A percentile compares a stretch with the other conserved stretches of the same genome.
phyloP scores from a whole-genome alignment of 352 stramenopile species.

The Pythium vanterpoolii region DNA sequence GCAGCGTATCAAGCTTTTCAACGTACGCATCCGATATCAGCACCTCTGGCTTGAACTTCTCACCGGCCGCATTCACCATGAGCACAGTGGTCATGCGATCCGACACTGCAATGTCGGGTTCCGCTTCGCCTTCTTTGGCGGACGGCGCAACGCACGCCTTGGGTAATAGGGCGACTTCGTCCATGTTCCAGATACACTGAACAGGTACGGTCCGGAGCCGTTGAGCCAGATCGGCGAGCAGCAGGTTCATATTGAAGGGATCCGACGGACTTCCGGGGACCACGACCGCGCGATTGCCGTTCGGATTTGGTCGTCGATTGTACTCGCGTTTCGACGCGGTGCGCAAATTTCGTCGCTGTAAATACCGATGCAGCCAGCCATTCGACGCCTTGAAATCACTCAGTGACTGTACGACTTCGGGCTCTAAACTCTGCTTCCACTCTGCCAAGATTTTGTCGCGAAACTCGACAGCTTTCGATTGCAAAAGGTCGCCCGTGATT shows the following conservation, averaged over 20 bases:
- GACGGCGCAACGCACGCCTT: background rate
- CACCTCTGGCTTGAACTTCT: conserved; percentile 63
- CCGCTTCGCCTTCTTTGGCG: background rate
- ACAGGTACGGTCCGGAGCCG: conserved; percentile 42
- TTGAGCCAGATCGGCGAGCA: conserved; percentile 46
- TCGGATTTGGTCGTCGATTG: conserved; percentile 16
- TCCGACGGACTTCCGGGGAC: conserved; percentile 12
- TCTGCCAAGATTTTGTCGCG: conserved; percentile 77
- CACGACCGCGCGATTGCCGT: background rate
- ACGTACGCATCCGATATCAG: conserved; percentile 27
- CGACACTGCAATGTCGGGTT: background rate
- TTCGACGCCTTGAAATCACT: conserved; percentile 85
- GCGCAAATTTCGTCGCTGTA: conserved; percentile 67
- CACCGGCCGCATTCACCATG: conserved; percentile 53
- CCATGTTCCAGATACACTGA: conserved; percentile 71
- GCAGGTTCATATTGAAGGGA: conserved; percentile 23
- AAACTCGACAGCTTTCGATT: conserved; percentile 80
- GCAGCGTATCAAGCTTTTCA: conserved; percentile 12
- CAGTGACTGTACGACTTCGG: conserved; percentile 74
- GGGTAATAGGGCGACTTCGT: conserved; percentile 41
- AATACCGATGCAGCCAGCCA: conserved; percentile 77
- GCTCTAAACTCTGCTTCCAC: conserved; percentile 59
- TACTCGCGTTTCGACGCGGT: conserved; percentile 46
- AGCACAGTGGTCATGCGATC: conserved; percentile 49
- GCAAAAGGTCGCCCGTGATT: conserved; percentile 70